Conservation (phyloP, 768 basidiomycete species). For the Zangia roseola region DNA sequence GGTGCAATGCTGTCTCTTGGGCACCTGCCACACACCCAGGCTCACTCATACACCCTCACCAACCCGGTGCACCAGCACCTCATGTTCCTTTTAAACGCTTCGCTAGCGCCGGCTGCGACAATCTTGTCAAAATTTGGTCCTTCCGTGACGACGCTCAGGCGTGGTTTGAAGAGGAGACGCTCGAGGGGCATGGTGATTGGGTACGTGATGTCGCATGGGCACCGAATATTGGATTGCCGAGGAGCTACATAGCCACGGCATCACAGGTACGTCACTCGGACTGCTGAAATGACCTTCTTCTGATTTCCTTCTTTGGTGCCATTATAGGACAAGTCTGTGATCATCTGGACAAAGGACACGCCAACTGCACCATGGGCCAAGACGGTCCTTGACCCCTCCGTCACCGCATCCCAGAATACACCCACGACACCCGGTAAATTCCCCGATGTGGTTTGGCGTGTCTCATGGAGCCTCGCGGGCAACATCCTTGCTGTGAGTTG, state of each 20-base stretch:
- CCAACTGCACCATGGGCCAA: slow-evolving; percentile 76
- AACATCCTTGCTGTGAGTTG: slow-evolving; percentile 96
- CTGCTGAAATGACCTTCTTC: too few species aligned
- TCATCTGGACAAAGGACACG: slow-evolving; percentile 88
- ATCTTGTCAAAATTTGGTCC: slow-evolving; percentile 91
- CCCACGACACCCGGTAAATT: slow-evolving; percentile 70
- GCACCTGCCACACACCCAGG: slow-evolving; percentile 88
- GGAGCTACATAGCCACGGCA: slow-evolving; percentile 94
- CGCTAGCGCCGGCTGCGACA: slow-evolving; percentile 94
- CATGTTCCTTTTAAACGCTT: slow-evolving; percentile 82
- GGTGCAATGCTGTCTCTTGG: slow-evolving; percentile 98
- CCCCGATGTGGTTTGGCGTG: slow-evolving; percentile 98
- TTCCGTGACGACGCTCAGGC: slow-evolving; percentile 84
- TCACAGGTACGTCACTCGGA: slow-evolving; percentile 59
- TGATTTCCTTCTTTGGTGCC: too few species aligned
- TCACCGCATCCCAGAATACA: slow-evolving; percentile 43
- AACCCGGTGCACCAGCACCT: slow-evolving; percentile 35
- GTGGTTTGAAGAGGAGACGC: slow-evolving; percentile 87
- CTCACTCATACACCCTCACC: slow-evolving; percentile 74
- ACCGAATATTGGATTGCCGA: slow-evolving; percentile 91
- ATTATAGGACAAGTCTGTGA: slow-evolving; percentile 74
- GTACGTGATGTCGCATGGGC: slow-evolving; percentile 99
- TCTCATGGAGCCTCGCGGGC: slow-evolving; percentile 95
- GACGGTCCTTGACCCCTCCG: slow-evolving; percentile 73
- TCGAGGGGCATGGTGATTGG: slow-evolving; percentile 96